Base-by-base conservation (phyloP, 2,329 filamentous ascomycete genomes). In the Zasmidium angulare region DNA sequence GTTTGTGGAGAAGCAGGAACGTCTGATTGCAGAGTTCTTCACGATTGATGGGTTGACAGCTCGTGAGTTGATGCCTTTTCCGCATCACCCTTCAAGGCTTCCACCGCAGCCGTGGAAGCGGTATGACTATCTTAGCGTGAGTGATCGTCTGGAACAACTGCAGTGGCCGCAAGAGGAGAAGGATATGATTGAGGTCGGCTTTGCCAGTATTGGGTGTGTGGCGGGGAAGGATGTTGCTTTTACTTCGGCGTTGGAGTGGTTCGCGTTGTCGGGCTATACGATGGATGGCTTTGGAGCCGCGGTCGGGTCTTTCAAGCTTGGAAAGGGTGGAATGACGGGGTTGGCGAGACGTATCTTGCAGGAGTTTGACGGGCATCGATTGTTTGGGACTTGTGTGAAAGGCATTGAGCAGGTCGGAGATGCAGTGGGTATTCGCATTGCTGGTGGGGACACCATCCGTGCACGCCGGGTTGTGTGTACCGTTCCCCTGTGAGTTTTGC, bases 21-120 rank as follows among this genome's bases (percentile, higher is more conserved):
- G 40, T 1, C 31, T 56, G 20, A 50, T 69, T 7, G 71, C 72
- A 0, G 53, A 64, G 17, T 73, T 76, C 55, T 75, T 75, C 55
- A 61, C 63, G 1, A 59, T 75, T 12, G 73, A 74, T 49, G 72
- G 71, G 2, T 6, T 66, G 1, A 60, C 63, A 7, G 72, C 72
- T 40, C 62, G 69, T 2, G 60, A 69, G 0, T 47, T 76, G 1
- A 76, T 76, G 72, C 75, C 75, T 0, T 77, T 68, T 46, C 75
- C 75, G 0, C 71, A 75, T 50, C 72, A 75, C 12, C 68, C 72
- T 0, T 60, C 69, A 6, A 66, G 70, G 2, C 60, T 64, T 10
- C 69, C 72, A 0, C 63, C 64, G 0, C 52, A 54, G 52, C 56
- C 58, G 0, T 75, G 73, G 73, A 64, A 50, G 50, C 59, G 61